phyloP scores from a whole-genome alignment of 805 yeast species.

The Tetrapisispora pingtungensis region DNA sequence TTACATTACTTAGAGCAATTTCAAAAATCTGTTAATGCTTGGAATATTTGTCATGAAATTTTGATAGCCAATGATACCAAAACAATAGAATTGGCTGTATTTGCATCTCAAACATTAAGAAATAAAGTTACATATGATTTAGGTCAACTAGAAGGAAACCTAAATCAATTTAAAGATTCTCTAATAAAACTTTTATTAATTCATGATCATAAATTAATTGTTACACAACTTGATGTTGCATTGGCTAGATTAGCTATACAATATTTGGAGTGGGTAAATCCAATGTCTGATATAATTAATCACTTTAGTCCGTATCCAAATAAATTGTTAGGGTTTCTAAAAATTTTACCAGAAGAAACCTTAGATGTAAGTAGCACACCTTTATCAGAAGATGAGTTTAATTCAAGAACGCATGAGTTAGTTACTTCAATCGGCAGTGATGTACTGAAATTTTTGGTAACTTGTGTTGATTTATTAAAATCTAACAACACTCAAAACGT shows the following conservation, averaged over 20 bases:
- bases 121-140: constrained; percentile 78
- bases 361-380: constrained; percentile 67
- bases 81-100: constrained; percentile 55
- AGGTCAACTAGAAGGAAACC: constrained; percentile 52
- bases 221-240: constrained; percentile 75
- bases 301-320: constrained; percentile 31
- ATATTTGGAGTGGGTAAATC: constrained; percentile 58
- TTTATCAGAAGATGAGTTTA: constrained; percentile 72
- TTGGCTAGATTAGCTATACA: constrained; percentile 78
- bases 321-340: constrained; percentile 65
- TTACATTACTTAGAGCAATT: constrained; percentile 59
- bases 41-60: constrained; percentile 58
- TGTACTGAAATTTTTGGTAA: constrained; percentile 54
- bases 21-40: constrained; percentile 74
- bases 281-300: constrained; percentile 56
- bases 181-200: constrained; percentile 45
- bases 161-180: constrained; percentile 55
- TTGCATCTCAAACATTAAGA: constrained; percentile 85
- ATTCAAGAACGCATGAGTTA: constrained; percentile 49
- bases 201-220: constrained; percentile 52
- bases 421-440: constrained; percentile 57
- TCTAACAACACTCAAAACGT: constrained; percentile 23
- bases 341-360: constrained; percentile 86
- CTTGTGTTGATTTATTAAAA: constrained; percentile 27
- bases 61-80: constrained; percentile 29